Evolutionary conservation across 371 early-diverging fungal species (phyloP), one percentile per base, ranked within the genome.

Genomic region (Mucor saturninus): DNA sequence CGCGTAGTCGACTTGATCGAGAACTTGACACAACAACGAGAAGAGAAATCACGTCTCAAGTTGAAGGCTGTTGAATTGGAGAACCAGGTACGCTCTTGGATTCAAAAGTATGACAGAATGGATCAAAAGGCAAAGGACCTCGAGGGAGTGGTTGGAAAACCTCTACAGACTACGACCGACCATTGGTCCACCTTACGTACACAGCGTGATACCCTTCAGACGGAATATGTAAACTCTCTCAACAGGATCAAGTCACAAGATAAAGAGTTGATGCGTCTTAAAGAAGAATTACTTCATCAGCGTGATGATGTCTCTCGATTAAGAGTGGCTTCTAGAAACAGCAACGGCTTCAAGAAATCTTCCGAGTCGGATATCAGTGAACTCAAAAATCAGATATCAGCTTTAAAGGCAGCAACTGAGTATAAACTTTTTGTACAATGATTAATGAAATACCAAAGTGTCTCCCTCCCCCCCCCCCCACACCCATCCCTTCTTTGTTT

Each of bases 1-100:
- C 94, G 95, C 77, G 91, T 98, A 54, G 86, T 96, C 66, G 94
- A 92, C 75, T 83, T 98, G 68, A 94, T 95, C 39, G 91, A 89
- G 71, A 81, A 81, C 56, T 71, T 98, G 57, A 85, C 83, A 15
- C 78, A 82, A 67, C 89, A 91, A 66, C 85, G 87, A 57, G 85
- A 89, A 61, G 94, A 93, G 67, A 88, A 86, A 75, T 84, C 85
- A 31, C 64, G 73, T 11, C 71, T 92, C 21, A 76, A 74, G 48
- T 76, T 80, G 55, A 84, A 86, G 61, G 80, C 90, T 37, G 66
- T 73, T 21, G 69, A 79, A 9, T 69, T 92, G 48, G 94, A 93
- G 65, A 76, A 56, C 13, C 89, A 90, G 68, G 79, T 90, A 43
- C 72, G 72, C n/a, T 57, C 65, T 30, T 92, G 91, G 92, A 89